Evolutionary conservation across 208 protist genomes (phyloP), one percentile per base, ranked within the genome.

Genomic region (Trypanosoma rangeli): DNA sequence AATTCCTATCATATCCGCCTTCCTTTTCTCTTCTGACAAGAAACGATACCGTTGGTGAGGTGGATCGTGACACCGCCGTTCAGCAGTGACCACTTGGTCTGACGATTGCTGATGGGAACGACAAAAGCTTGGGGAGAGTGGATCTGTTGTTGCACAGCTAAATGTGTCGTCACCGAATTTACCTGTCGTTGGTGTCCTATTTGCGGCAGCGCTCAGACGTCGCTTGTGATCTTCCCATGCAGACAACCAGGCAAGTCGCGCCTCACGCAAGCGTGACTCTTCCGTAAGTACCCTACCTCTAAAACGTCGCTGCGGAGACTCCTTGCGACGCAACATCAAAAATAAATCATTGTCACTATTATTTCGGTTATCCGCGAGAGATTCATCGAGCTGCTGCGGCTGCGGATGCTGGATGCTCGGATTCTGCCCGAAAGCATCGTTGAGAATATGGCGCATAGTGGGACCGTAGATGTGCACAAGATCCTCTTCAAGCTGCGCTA

Each of bases 391-490:
- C 35, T 57, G 24, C 10, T 35, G 49, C 42, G 50, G 66, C 28
- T 22, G 49, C 42, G 50, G 66, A 8, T 22, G n/a, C 4, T 29
- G 10, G 22, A 29, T 44, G 22, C 28, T 22, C 16, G 65, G 52
- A 20, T 55, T 33, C 76, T 82, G 44, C 13, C 31, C 53, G 39
- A 90, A 87, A 2, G 35, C 54, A 50, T 88, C 83, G 0, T 26
- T 37, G 35, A 91, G 61, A 44, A 85, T 78, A 33, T 88, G 65
- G 10, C 70, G 64, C 75, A 91, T 79, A 15, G 64, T 74, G 12
- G 78, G 80, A 1, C 82, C 85, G 42, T 75, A 88, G 26, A 85
- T 60, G 48, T 86, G 75, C 35, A 86, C 82, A 13, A 91, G 73
- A 37, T 91, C 85, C 42, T 82, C 78, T 56, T 91, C 78, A 59